Conservation (phyloP, 176 grass and related monocot species). For the Raddia distichophylla region DNA sequence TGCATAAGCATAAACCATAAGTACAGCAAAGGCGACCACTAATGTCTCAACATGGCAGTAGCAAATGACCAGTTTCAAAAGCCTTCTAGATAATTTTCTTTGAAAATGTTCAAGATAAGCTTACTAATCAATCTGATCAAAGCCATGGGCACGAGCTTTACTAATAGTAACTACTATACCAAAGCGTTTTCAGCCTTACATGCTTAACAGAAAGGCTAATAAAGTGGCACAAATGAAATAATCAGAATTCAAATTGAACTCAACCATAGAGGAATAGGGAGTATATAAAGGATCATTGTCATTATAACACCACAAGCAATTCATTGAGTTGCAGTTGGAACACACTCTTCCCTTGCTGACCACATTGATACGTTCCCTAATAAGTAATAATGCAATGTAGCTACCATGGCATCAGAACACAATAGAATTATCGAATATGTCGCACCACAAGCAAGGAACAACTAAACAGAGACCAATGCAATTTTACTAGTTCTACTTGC, state of each 20-base stretch:
- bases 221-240: neutral
- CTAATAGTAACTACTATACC: neutral
- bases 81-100: neutral
- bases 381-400: neutral
- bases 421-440: neutral
- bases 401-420: neutral
- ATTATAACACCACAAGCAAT: neutral
- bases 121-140: neutral
- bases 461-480: neutral
- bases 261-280: neutral
- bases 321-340: neutral
- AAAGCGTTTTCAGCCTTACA: neutral
- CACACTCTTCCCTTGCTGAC: neutral
- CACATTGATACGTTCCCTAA: neutral
- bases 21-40: neutral
- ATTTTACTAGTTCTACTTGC: neutral
- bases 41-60: neutral
- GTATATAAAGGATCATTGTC: neutral
- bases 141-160: neutral
- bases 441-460: neutral
- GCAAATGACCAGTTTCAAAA: conserved; percentile 12
- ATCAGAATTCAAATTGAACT: neutral
- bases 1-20: conserved; percentile 39
- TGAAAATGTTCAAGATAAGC: neutral
- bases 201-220: neutral